Conservation (phyloP, 164 flowering plant genomes). For the Piper betle region DNA sequence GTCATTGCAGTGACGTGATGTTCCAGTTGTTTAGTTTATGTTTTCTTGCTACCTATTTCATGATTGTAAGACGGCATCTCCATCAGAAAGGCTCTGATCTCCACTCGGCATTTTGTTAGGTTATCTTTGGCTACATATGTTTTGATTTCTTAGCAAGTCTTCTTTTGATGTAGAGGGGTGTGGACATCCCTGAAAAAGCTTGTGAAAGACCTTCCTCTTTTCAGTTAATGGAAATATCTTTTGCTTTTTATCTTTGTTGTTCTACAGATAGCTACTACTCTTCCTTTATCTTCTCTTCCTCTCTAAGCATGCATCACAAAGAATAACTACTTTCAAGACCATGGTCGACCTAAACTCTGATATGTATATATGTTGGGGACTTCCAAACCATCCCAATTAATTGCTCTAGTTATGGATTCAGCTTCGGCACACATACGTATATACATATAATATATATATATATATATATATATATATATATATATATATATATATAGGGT, state of each 20-base stretch:
- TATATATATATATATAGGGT: no score
- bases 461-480: no score
- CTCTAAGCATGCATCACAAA: no score
- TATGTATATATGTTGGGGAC: no score
- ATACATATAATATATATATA: no score
- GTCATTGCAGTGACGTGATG: constrained; percentile 5
- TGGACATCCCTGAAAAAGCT: constrained; percentile 16
- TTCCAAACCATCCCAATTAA: no score
- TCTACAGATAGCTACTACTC: no score
- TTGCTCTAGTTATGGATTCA: no score
- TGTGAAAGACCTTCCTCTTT: constrained; percentile 9
- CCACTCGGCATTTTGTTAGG: constrained; percentile 21
- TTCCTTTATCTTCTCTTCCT: no score
- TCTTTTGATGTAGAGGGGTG: constrained; percentile 12
- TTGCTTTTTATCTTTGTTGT: constrained; percentile 1
- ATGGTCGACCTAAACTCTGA: no score
- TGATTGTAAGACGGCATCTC: constrained; percentile 9
- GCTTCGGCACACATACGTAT: no score
- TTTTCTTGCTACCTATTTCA: constrained; percentile 2
- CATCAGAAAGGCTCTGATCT: constrained; percentile 12
- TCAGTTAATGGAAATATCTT: constrained; percentile 8
- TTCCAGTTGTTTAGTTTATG: constrained; percentile 11
- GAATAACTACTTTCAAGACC: no score
- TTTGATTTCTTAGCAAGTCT: constrained; percentile 14
- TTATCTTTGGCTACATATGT: constrained; percentile 3